These are phyloP conservation scores for Sporothrix inflata DNA, from an alignment of 2,329 filamentous ascomycete genomes.

Conservation along the genomic window DNA sequence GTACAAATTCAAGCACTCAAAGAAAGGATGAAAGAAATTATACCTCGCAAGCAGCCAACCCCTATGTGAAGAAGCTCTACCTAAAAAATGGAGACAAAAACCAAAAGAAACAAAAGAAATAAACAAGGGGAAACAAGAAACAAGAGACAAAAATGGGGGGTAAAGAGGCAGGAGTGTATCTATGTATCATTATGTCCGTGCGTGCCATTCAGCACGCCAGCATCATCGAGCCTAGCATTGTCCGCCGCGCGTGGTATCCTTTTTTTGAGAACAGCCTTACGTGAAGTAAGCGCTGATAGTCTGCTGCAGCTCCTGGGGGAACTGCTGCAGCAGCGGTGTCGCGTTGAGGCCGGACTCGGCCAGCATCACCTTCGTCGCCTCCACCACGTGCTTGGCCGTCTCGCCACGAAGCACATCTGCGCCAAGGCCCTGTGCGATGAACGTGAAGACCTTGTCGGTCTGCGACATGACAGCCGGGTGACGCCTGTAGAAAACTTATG, in stretches of 20 bases:
- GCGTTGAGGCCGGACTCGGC: constrained; percentile 74
- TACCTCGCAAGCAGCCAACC: neutral
- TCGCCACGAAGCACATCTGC: constrained; percentile 87
- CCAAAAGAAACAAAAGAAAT: neutral
- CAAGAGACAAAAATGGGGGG: neutral
- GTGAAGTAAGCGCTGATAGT: constrained; percentile 76
- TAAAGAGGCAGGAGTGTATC: constrained; percentile 12
- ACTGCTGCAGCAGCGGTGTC: constrained; percentile 71
- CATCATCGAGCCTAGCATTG: neutral
- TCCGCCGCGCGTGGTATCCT: constrained; percentile 6
- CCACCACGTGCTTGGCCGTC: constrained; percentile 75
- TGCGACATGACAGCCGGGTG: constrained; percentile 79
- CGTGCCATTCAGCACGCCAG: neutral
- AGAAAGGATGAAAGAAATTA: neutral
- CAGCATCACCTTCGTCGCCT: constrained; percentile 77
- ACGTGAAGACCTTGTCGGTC: constrained; percentile 79
- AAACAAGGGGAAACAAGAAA: neutral
- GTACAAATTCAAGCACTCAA: constrained; percentile 1
- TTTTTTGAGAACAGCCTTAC: constrained; percentile 15
- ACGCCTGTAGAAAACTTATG: constrained; percentile 62
- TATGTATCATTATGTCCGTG: constrained; percentile 25
- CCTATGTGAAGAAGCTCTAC: constrained; percentile 19
- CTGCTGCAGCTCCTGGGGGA: constrained; percentile 79
- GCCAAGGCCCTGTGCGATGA: constrained; percentile 85
- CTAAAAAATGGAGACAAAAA: constrained; percentile 4